Evolutionary conservation across 495 filamentous ascomycete genomes (phyloP).

Genomic region (Podospora anserina): DNA sequence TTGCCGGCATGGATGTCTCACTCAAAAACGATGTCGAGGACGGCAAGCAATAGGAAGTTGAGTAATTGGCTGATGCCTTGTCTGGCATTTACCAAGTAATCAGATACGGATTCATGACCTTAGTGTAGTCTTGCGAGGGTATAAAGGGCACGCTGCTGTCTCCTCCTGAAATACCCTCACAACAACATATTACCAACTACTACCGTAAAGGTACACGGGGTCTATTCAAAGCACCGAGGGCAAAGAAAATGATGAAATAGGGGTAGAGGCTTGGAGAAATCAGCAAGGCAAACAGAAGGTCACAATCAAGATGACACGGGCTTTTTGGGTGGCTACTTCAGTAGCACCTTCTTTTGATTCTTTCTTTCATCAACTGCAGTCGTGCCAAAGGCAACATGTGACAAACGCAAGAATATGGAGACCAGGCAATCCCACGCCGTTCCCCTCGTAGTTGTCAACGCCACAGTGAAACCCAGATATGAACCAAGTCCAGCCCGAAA

Average conservation of each 20-base stretch:
- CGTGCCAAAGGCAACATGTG: constrained; percentile 54
- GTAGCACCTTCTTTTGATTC: constrained; percentile 34
- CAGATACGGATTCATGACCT: no score
- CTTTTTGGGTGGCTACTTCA: constrained; percentile 19
- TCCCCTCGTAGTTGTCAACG: constrained; percentile 65
- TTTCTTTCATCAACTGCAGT: constrained; percentile 42
- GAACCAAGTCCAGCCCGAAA: constrained; percentile 41
- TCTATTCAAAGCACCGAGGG: no score
- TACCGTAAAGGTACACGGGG: no score
- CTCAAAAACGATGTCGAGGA: no score
- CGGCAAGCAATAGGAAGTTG: no score
- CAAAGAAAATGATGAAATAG: no score
- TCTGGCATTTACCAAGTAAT: no score
- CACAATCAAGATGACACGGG: not conserved
- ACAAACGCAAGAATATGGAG: constrained; percentile 54
- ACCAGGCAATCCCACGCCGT: constrained; percentile 64
- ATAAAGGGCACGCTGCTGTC: no score
- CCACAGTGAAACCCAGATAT: constrained; percentile 50
- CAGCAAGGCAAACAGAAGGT: not conserved
- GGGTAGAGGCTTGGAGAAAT: not conserved
- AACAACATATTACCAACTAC: no score
- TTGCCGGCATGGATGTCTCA: not conserved
- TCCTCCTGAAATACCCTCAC: no score
- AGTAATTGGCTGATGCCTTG: no score
- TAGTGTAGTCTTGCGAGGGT: no score